Evolutionary conservation across 2,329 filamentous ascomycete genomes (phyloP).

Genomic region (Ophiocordyceps sinensis): DNA sequence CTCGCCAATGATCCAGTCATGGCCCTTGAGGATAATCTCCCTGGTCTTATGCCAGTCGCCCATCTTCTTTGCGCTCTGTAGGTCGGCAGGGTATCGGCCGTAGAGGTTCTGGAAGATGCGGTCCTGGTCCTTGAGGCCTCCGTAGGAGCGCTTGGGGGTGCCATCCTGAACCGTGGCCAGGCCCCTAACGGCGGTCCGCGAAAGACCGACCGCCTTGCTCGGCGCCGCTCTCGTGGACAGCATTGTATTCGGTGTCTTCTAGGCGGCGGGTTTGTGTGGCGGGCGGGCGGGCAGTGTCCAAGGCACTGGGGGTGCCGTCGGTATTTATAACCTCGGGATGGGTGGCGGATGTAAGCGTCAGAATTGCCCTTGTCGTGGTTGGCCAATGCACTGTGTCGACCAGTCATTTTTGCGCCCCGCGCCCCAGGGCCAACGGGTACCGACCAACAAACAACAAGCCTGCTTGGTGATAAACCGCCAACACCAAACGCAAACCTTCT

Average conservation of each 20-base stretch:
- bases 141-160: constrained; percentile 57
- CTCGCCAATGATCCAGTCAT: constrained; percentile 98
- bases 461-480: too few species aligned
- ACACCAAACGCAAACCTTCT: too few species aligned
- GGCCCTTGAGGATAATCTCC: constrained; percentile 91
- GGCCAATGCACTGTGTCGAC: too few species aligned
- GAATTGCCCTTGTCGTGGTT: constrained; percentile 25
- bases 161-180: constrained; percentile 73
- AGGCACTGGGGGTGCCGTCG: too few species aligned
- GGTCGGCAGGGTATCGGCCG: constrained; percentile 76
- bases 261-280: constrained; percentile 5
- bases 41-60: constrained; percentile 99
- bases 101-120: constrained; percentile 99
- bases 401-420: not conserved
- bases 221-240: constrained; percentile 29
- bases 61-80: constrained; percentile 93
- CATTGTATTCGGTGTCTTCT: constrained; percentile 21
- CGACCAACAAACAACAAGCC: too few species aligned
- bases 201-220: constrained; percentile 22
- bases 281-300: constrained; percentile 8
- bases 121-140: constrained; percentile 89
- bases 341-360: constrained; percentile 13
- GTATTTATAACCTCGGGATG: too few species aligned
- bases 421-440: too few species aligned
- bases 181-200: constrained; percentile 40